A percentile compares a stretch with the other conserved stretches of the same genome.
phyloP scores from a whole-genome alignment of 2,329 filamentous ascomycete genomes.

The Claviceps spartinae region DNA sequence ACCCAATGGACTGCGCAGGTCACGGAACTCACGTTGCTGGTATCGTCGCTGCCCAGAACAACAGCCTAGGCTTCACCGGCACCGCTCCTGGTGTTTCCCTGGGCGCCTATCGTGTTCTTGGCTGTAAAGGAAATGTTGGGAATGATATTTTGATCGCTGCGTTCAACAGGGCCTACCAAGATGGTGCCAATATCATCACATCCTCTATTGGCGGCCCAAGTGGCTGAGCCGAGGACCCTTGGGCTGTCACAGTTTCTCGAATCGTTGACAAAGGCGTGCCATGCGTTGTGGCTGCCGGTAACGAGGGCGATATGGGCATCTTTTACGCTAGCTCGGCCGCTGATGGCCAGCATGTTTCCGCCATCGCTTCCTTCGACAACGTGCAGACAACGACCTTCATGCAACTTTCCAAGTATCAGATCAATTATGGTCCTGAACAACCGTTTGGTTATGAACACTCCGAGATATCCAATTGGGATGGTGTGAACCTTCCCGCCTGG shows the following conservation, averaged over 20 bases:
- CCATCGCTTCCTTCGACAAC: slow-evolving; percentile 39
- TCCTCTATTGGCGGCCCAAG: slow-evolving; percentile 37
- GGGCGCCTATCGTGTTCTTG: slow-evolving; percentile 44
- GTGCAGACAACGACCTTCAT: slow-evolving; percentile 27
- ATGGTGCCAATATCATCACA: slow-evolving; percentile 44
- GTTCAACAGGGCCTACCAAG: slow-evolving; percentile 46
- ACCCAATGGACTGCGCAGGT: slow-evolving; percentile 42
- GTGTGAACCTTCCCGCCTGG: slow-evolving; percentile 35
- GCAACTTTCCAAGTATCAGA: slow-evolving; percentile 26
- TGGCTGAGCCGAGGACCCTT: slow-evolving; percentile 39
- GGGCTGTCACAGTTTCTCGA: slow-evolving; percentile 35
- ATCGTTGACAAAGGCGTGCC: slow-evolving; percentile 41
- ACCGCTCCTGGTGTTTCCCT: slow-evolving; percentile 42
- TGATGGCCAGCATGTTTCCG: slow-evolving; percentile 31
- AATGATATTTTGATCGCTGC: slow-evolving; percentile 46
- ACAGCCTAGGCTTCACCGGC: slow-evolving; percentile 41
- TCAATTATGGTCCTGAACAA: slow-evolving; percentile 20
- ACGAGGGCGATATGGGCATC: slow-evolving; percentile 30
- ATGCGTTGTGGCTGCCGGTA: slow-evolving; percentile 39
- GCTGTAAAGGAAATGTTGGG: slow-evolving; percentile 33
- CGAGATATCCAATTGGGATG: slow-evolving; percentile 27
- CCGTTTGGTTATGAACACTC: slow-evolving; percentile 32
- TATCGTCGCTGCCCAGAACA: slow-evolving; percentile 44
- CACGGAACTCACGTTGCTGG: slow-evolving; percentile 51
- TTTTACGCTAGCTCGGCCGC: slow-evolving; percentile 37